Percentiles rank a stretch among this genome's conserved stretches.
Conservation (phyloP, 768 basidiomycete species). For the Boletus subcaerulescens region DNA sequence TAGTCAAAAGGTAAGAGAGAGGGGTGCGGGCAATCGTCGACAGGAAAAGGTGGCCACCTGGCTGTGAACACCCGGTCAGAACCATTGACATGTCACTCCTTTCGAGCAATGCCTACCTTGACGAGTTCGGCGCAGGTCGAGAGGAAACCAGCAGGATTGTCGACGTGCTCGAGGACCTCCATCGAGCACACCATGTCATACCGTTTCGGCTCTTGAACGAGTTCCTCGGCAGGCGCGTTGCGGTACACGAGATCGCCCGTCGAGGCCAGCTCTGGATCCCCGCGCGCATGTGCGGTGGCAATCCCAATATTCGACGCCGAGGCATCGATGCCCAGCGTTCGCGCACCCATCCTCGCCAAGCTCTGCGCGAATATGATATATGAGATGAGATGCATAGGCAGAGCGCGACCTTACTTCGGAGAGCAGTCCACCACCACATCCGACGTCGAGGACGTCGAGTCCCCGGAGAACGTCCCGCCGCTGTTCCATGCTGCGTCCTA, state of each 20-base stretch:
- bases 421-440: conserved; percentile 93
- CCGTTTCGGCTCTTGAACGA: conserved; percentile 58
- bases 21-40: conserved; percentile 92
- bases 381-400: not conserved
- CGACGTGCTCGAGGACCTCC: conserved; percentile 98
- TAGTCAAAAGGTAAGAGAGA: conserved; percentile 65
- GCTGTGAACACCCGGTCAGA: conserved; percentile 45
- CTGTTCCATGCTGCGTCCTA: conserved; percentile 27
- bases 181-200: conserved; percentile 96
- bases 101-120: conserved; percentile 55
- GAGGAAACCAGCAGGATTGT: conserved; percentile 84
- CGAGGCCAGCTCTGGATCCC: conserved; percentile 63
- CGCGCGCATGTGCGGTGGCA: conserved; percentile 75
- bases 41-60: conserved; percentile 92
- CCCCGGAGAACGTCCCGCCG: conserved; percentile 49
- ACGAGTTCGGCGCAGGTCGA: conserved; percentile 77
- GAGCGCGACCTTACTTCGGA: conserved; percentile 64
- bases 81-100: not conserved
- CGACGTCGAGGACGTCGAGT: conserved; percentile 80
- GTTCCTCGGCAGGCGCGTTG: conserved; percentile 70
- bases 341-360: conserved; percentile 81
- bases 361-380: conserved; percentile 46
- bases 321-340: conserved; percentile 91
- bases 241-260: conserved; percentile 55
- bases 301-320: conserved; percentile 83